Evolutionary conservation across 2,329 filamentous ascomycete genomes (phyloP).

Genomic region (Ceratocystis variospora): DNA sequence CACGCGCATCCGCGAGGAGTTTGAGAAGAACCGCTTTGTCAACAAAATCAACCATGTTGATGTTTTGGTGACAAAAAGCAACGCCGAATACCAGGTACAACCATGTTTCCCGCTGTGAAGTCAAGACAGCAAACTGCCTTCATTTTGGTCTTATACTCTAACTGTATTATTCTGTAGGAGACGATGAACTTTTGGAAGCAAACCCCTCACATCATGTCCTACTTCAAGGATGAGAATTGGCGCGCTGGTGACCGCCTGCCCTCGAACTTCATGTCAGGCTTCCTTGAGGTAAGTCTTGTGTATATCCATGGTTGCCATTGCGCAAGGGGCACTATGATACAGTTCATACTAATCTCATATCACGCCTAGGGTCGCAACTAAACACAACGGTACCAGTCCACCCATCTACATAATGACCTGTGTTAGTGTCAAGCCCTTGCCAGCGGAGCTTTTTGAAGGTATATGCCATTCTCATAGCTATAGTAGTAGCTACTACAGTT

Average conservation of each 20-base stretch:
- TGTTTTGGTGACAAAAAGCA: constrained; percentile 77
- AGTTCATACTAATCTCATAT: constrained; percentile 6
- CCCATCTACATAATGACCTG: neutral
- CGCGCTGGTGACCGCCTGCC: constrained; percentile 68
- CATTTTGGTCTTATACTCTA: neutral
- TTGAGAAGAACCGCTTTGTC: constrained; percentile 88
- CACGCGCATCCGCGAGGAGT: constrained; percentile 90
- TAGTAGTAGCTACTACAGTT: constrained; percentile 5
- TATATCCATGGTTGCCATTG: neutral
- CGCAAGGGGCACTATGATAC: neutral
- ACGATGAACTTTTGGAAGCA: constrained; percentile 99
- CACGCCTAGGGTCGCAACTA: constrained; percentile 42
- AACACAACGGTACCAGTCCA: constrained; percentile 15
- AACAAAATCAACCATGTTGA: constrained; percentile 80
- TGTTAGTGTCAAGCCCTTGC: neutral
- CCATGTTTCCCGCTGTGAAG: neutral
- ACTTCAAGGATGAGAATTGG: constrained; percentile 75
- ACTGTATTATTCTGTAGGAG: constrained; percentile 45
- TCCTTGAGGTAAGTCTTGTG: constrained; percentile 63
- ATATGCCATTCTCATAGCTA: constrained; percentile 4
- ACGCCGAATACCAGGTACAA: constrained; percentile 82
- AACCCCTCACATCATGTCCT: constrained; percentile 86
- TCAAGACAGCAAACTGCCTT: neutral
- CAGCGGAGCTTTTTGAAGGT: constrained; percentile 5
- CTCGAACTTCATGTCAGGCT: constrained; percentile 81